Evolutionary conservation across 75 land plant species (phyloP), one percentile per base, ranked within the genome.

Genomic region (Picea glauca): DNA sequence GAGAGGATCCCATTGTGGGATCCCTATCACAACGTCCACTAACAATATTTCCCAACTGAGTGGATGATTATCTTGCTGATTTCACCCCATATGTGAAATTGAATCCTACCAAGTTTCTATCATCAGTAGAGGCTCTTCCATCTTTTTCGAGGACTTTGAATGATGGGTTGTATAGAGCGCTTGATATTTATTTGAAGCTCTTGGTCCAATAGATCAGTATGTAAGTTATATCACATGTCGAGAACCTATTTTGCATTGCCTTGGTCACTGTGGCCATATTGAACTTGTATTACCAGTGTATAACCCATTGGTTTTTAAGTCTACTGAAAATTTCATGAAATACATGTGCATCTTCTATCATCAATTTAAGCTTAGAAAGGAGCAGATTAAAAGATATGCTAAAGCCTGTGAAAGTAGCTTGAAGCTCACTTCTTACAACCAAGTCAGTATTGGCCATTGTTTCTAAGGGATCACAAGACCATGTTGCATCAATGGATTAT

Each of bases 141-240:
- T 91, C 88, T 17, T 88, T 80, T 76, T 83, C 91, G 15, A 84
- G 98, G 85, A 20, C 85, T 20, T 78, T 87, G 64, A 88, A 95
- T 83, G 98, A 95, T 84, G 98, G 95, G 11, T 77, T 95, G 11
- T 95, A 95, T 77, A 80, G 93, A 80, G 98, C 91, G 20, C 58
- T 95, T 57, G 98, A 95, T 72, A 90, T 92, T 65, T 95, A 87
- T 77, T 84, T 92, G n/a, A 91, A 95, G 92, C 26, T 26, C 26
- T 26, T 26, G 26, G 26, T 26, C 26, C 0, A 26, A 26, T 26
- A 26, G 26, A 26, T 26, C 26, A 26, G 0, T 26, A 26, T 26
- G 26, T 26, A 26, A 26, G 26, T 26, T 26, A 26, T 26, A 26
- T 26, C 26, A 26, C 26, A 26, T 26, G 26, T 26, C 26, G 26